Base-by-base conservation (phyloP, 1,284 basidiomycete genomes). In the Pterulicium gracile region DNA sequence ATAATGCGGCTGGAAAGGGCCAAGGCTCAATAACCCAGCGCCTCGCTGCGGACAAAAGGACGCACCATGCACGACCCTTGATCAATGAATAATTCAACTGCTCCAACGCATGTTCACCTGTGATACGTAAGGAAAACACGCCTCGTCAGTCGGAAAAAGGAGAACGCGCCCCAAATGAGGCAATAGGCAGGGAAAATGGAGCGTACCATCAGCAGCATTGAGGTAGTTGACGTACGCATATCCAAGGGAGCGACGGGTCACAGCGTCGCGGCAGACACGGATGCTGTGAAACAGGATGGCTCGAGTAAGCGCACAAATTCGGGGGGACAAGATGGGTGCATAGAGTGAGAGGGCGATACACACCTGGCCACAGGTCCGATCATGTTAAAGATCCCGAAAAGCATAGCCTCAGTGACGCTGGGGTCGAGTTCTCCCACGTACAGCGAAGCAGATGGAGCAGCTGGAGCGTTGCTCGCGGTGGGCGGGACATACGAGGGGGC, bases 381-480 rank as follows among this genome's bases (percentile, higher is more conserved):
- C 91, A 98, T 96, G 69, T 95, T 97, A 79, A 99, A 99, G 65
- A 99, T 98, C 76, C 98, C 96, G 63, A 98, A 99, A 51, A 99
- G 79, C 90, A 98, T 98, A 52, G 96, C 95, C 77, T 99, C 96
- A 45, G 94, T 93, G 66, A 99, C 95, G 54, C 88, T 87, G 56
- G 88, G 84, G 70, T 98, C 96, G 57, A 99, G 87, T 75, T 99
- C 96, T 54, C 96, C 96, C 54, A 98, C 96, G 70, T 99, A 98
- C 60, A 99, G 88, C 51, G 92, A 96, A 32, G 94, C 90, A 49
- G 87, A 89, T 40, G 87, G 84, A 49, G 84, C 74, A 49, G 83
- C 70, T 50, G 78, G 68, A 47, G 73, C 70, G 12, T 76, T 67
- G 43, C 64, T 61, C 22, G 73, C 71, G 42, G 74, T 64, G 52